Base-by-base conservation (phyloP, 2,329 filamentous ascomycete species). In the Fusarium musae region DNA sequence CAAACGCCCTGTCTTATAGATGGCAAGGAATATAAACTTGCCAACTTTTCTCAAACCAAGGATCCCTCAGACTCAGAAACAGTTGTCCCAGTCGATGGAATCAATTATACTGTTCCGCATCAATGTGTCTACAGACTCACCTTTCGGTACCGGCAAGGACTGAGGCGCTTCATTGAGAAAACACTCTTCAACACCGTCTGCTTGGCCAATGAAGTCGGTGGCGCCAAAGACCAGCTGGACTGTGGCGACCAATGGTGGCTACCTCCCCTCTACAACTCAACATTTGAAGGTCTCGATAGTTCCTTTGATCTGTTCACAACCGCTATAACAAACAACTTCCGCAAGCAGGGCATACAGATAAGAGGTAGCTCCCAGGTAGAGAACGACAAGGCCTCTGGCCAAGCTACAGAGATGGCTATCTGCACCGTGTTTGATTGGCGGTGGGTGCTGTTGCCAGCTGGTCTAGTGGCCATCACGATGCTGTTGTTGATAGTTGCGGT, bases 391-490 rank as follows among this genome's bases (percentile, higher is more conserved):
- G 43, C 42, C 4, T 16, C 16, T 1, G 63, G 63, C 1, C 10
- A n/a, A 19, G 63, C 54, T 4, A 43, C 54, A 30, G 61, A 66
- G 23, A 66, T 46, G 13, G 37, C 43, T 10, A 43, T 66, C 2
- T 66, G 63, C 2, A 66, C 63, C 3, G 50, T 59, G 5, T 66
- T 66, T 34, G 61, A 66, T 3, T 66, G 63, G 63, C 61, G 50
- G 1, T 66, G 63, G 63, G 32, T 66, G 21, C 6, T 66, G 9
- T 15, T 66, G 9, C 61, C 61, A 3, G 61, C 50, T 9, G 26
- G n/a, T 1, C 26, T 66, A 16, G n/a, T 66, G 50, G 26, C 16
- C 13, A 32, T 50, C 13, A 66, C 63, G 5, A 39, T 39, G 37
- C 32, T 15, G 2, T 23, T 66, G 43, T 50, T 66, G 37, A 19